Evolutionary conservation across 257 asterid genomes (phyloP), one percentile per base, ranked within the genome.

Genomic region (Linderniella brevidens): DNA sequence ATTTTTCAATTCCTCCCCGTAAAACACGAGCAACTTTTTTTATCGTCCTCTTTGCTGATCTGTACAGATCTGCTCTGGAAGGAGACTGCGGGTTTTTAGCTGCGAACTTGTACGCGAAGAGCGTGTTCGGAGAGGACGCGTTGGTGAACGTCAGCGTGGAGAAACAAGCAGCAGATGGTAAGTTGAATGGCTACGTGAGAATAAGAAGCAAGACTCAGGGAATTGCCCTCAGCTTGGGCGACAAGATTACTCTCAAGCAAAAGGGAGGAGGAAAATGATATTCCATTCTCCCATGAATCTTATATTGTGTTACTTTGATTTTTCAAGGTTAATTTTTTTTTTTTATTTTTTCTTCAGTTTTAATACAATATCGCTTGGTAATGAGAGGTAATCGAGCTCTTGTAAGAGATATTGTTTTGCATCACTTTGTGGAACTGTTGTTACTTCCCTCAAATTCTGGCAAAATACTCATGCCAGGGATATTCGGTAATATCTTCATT

Each of bases 181-280:
- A 79, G 64, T 78, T 90, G 57, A 81, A 78, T 32, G 99, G 99
- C 44, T 90, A 90, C 67, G 85, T 85, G 25, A 77, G 99, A 75
- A 90, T 90, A 68, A 73, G 99, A 68, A 90, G 99, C 93, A 90
- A 90, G 69, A 90, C 99, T 41, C 99, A 90, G 64, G 99, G 99
- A 47, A 90, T 90, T 10, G 99, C 99, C 13, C 99, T 90, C 59
- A 90, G 99, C 77, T 74, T 90, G 71, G 99, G 96, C 4, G 99
- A 90, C 82, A 90, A 90, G 65, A 90, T 90, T 46, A 90, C 96
- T 29, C 87, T 90, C 53, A 90, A 90, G 83, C 99, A 90, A 66
- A 90, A 90, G 72, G 94, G 99, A 60, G 94, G 99, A 60, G 92
- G 99, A 59, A 79, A 67, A 84, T 90, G 77, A 87, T 64, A 25